Percentiles rank a stretch among this genome's conserved stretches.
These are phyloP conservation scores for Lasiosphaeria miniovina DNA, from an alignment of 495 filamentous ascomycete genomes.

Conservation along the genomic window DNA sequence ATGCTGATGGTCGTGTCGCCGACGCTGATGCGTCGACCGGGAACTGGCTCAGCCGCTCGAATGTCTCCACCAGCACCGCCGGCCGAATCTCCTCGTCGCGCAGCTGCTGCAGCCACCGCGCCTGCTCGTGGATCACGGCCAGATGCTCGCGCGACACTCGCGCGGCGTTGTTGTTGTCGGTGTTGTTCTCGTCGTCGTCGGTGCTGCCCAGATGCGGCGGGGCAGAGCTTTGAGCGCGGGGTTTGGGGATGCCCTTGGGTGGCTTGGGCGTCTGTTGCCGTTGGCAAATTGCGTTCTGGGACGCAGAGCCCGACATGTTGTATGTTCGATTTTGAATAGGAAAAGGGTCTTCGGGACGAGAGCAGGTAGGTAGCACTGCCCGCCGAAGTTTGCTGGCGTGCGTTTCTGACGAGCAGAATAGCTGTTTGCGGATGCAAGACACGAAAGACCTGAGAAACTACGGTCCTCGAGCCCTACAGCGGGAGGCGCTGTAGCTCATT, in stretches of 20 bases:
- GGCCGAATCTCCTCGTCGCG: conserved; percentile 68
- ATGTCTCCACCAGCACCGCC: conserved; percentile 44
- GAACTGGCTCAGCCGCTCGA: conserved; percentile 65
- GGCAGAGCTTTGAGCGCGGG: conserved; percentile 39
- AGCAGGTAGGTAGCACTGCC: background rate
- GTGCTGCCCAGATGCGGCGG: background rate
- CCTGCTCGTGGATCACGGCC: conserved; percentile 66
- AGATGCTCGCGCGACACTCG: background rate
- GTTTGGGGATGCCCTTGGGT: conserved; percentile 56
- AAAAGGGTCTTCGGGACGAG: background rate
- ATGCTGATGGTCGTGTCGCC: conserved; percentile 49
- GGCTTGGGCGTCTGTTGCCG: background rate
- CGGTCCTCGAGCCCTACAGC: background rate
- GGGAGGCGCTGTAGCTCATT: background rate
- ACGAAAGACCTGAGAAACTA: too few species aligned
- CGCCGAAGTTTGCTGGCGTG: too few species aligned
- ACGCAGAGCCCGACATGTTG: background rate
- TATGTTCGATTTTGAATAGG: background rate
- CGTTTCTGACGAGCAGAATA: too few species aligned
- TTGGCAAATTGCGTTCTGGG: background rate
- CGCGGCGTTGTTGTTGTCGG: background rate
- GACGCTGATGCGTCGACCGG: conserved; percentile 52
- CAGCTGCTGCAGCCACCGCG: conserved; percentile 63
- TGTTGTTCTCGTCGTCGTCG: conserved; percentile 12
- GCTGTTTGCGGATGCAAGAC: too few species aligned